A percentile compares a stretch with the other conserved stretches of the same genome.
These are phyloP conservation scores for Mycena galopus DNA, from an alignment of 768 basidiomycete genomes.

Conservation along the genomic window DNA sequence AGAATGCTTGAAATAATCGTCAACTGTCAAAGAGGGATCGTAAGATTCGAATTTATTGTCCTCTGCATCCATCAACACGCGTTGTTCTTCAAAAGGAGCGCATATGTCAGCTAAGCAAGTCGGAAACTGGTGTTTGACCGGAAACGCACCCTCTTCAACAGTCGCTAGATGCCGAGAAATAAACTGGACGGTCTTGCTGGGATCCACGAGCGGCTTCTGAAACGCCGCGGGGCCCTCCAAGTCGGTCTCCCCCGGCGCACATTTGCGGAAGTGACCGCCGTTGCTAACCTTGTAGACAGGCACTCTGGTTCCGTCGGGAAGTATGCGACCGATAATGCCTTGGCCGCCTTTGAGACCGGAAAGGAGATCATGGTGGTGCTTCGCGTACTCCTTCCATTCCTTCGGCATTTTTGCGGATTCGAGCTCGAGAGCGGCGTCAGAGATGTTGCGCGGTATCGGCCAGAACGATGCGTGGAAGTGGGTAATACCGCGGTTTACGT, in stretches of 20 bases:
- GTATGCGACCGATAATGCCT: neutral
- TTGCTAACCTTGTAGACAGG: neutral
- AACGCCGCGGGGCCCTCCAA: neutral
- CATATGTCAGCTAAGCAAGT: too few relatives aligned
- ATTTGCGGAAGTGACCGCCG: conserved; percentile 3
- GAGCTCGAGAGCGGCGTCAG: neutral
- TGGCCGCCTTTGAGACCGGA: neutral
- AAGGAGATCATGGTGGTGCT: neutral
- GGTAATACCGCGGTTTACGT: conserved; percentile 13
- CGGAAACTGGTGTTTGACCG: too few relatives aligned
- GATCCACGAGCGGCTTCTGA: neutral
- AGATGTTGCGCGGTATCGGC: neutral
- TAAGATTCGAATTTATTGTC: too few relatives aligned
- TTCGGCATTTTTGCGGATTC: neutral
- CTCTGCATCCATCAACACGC: too few relatives aligned
- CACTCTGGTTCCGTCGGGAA: neutral
- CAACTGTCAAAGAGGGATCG: too few relatives aligned
- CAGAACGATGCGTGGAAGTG: conserved; percentile 5
- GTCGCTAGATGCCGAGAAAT: neutral
- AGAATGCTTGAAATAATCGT: too few relatives aligned
- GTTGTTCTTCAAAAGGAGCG: too few relatives aligned
- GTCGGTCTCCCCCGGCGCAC: conserved; percentile 6
- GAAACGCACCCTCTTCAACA: neutral
- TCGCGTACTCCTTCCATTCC: neutral
- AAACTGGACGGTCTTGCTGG: neutral